Conservation (phyloP, 768 basidiomycete genomes). For the Tylopilus sp. region DNA sequence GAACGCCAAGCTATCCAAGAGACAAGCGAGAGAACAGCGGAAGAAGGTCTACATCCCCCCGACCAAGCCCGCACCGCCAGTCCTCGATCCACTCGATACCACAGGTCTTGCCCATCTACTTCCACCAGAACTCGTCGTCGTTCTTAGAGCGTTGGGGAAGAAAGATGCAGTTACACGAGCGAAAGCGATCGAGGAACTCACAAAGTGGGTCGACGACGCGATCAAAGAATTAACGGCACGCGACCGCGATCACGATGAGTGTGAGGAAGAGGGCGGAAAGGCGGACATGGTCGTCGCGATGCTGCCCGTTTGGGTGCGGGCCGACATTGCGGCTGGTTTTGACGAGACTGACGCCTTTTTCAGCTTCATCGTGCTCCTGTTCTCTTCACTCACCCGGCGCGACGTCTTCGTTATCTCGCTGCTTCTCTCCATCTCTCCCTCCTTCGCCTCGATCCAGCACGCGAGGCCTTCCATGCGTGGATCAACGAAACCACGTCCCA, state of each 20-base stretch:
- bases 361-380: constrained; percentile 87
- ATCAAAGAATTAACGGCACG: constrained; percentile 42
- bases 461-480: constrained; percentile 49
- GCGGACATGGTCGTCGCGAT: constrained; percentile 46
- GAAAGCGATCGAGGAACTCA: constrained; percentile 82
- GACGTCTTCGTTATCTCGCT: constrained; percentile 64
- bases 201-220: constrained; percentile 60
- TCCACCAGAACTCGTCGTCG: constrained; percentile 79
- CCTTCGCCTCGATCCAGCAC: constrained; percentile 49
- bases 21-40: constrained; percentile 63
- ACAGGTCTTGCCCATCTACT: constrained; percentile 71
- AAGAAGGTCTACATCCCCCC: constrained; percentile 88
- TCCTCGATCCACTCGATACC: constrained; percentile 84
- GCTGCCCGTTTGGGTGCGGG: constrained; percentile 88
- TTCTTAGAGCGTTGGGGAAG: constrained; percentile 80
- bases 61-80: constrained; percentile 66
- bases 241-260: constrained; percentile 8
- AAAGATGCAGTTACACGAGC: constrained; percentile 84
- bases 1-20: constrained; percentile 40
- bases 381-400: constrained; percentile 75
- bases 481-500: constrained; percentile 45
- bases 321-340: not conserved
- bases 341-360: constrained; percentile 3
- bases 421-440: constrained; percentile 63
- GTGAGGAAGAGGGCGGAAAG: constrained; percentile 18